A percentile compares a stretch with the other conserved stretches of the same genome.
Evolutionary conservation across 495 filamentous ascomycete genomes (phyloP).

Genomic region (Tuber magnatum): DNA sequence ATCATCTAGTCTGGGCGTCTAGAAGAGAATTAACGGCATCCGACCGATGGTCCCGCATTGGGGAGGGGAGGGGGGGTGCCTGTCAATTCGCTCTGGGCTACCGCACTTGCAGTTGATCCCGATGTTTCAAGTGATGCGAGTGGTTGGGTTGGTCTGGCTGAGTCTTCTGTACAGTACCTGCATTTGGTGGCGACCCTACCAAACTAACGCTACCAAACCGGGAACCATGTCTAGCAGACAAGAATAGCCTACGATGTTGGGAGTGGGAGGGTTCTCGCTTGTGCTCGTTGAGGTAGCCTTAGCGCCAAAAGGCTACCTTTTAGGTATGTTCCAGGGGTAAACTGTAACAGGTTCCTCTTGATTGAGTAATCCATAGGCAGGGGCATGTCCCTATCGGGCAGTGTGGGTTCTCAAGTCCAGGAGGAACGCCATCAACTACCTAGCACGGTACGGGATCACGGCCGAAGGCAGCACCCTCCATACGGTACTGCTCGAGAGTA

Average conservation of each 20-base stretch:
- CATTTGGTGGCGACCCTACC: background rate
- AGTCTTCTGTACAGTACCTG: background rate
- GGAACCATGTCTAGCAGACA: background rate
- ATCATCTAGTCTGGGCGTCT: background rate
- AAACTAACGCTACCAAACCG: background rate
- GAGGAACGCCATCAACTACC: background rate
- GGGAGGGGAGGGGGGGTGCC: background rate
- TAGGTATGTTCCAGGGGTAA: conserved; percentile 14
- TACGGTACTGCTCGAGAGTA: background rate
- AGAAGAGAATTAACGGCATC: background rate
- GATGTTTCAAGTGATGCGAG: background rate
- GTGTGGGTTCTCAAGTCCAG: background rate
- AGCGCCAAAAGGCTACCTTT: conserved; percentile 14
- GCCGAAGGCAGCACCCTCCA: background rate
- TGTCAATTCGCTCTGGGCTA: background rate
- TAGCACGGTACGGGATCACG: background rate
- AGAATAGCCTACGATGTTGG: background rate
- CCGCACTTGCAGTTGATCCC: background rate
- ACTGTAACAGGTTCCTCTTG: conserved; percentile 22
- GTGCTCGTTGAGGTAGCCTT: background rate
- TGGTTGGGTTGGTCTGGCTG: background rate
- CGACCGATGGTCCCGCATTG: background rate
- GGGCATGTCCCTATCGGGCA: background rate
- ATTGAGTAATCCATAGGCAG: conserved; percentile 17
- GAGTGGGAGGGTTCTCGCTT: background rate